Base-by-base conservation (phyloP, 2,329 filamentous ascomycete genomes). In the Myriosclerotinia scirpicola region DNA sequence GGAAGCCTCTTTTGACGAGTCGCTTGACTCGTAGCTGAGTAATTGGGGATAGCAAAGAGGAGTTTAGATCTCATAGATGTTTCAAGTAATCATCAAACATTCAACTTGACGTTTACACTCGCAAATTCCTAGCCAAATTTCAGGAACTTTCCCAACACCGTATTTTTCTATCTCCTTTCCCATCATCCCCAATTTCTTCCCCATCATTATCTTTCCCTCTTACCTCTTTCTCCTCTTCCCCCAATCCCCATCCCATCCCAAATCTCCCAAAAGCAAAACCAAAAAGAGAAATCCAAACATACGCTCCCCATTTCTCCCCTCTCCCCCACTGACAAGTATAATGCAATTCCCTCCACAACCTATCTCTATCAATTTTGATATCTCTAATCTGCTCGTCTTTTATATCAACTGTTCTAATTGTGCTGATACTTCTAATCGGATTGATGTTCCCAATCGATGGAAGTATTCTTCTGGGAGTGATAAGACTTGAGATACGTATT, bases 281-380 rank as follows among this genome's bases (percentile, higher is more conserved):
- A 30, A 15, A 55, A 60, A 59, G 5, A 15, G 36, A 64, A 55
- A 2, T 42, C 67, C 26, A 50, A 44, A 80, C 85, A 78, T 81
- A 88, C 88, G 83, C 80, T 78, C 88, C 88, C 87, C 88, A 91
- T 78, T 82, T 78, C 69, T 88, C 82, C 0, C 88, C 89, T 54
- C 80, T 82, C 0, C 89, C 89, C 83, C 87, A 91, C 78, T 87
- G 81, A 74, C 85, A 89, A 2, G 87, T 89, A 67, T 85, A 75
- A 75, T 91, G 89, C 15, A 91, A 80, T 67, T 87, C 84, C 36
- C 82, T 80, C 80, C 89, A 87, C 70, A 91, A 75, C 69, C 88
- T 81, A 17, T 81, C 78, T 71, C 84, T 80, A 69, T 89, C 82
- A 50, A 89, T 83, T 67, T 83, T 84, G 63, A 90, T 75, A 38